Percentiles rank a stretch among this genome's conserved stretches.
phyloP scores from a whole-genome alignment of 1,139 yeast genomes.

The Candida sp. region DNA sequence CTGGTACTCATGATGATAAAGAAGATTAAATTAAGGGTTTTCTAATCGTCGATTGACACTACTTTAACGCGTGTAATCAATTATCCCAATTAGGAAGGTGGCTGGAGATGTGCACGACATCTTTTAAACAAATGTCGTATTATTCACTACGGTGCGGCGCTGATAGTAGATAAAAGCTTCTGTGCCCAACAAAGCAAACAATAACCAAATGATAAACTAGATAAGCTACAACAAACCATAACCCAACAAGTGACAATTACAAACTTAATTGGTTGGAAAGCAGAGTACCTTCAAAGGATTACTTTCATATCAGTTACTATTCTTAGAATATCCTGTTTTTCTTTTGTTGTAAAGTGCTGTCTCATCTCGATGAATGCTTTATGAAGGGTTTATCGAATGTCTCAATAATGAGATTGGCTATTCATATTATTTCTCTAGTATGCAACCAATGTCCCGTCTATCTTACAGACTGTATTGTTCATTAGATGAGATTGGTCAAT shows the following conservation, averaged over 20 bases:
- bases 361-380: background rate
- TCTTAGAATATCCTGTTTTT: background rate
- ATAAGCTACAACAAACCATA: too few species aligned
- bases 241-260: too few species aligned
- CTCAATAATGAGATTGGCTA: background rate
- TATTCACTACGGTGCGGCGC: background rate
- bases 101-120: background rate
- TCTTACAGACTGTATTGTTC: too few species aligned
- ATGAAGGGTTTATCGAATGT: background rate
- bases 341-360: background rate
- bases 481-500: too few species aligned
- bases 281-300: too few species aligned
- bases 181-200: too few species aligned
- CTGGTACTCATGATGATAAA: background rate
- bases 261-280: too few species aligned
- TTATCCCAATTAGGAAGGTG: background rate
- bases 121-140: background rate
- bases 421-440: too few species aligned
- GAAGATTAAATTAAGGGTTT: background rate
- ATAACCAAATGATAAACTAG: too few species aligned
- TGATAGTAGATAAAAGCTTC: background rate
- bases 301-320: too few species aligned
- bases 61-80: slow-evolving; percentile 1
- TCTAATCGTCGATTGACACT: background rate
- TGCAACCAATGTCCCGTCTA: too few species aligned